These are phyloP conservation scores for Claviceps arundinis DNA, from an alignment of 2,329 filamentous ascomycete species.

Conservation along the genomic window DNA sequence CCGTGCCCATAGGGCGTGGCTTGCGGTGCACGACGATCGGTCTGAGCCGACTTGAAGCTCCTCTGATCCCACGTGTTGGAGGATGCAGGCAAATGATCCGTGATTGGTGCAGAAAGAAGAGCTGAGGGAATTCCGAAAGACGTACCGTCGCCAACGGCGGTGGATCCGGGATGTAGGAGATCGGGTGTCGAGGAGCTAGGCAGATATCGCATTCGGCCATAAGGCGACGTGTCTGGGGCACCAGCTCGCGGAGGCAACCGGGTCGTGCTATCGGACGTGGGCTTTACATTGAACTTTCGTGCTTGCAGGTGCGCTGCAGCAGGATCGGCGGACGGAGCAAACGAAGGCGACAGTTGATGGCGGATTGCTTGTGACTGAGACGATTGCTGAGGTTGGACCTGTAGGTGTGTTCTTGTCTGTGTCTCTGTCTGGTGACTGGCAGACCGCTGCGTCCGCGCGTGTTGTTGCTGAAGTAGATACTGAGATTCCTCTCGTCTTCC, in stretches of 20 bases:
- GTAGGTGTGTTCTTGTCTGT: neutral
- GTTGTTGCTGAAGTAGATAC: slow-evolving; percentile 13
- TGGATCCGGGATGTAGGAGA: slow-evolving; percentile 29
- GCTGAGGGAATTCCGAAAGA: slow-evolving; percentile 31
- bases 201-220: slow-evolving; percentile 27
- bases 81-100: slow-evolving; percentile 27
- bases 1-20: slow-evolving; percentile 8
- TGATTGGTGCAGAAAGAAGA: slow-evolving; percentile 33
- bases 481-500: slow-evolving; percentile 11
- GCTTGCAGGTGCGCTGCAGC: slow-evolving; percentile 13
- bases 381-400: too few species aligned
- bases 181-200: slow-evolving; percentile 24
- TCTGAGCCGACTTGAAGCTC: neutral
- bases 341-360: slow-evolving; percentile 35
- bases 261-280: slow-evolving; percentile 31
- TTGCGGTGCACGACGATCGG: neutral
- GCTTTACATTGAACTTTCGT: slow-evolving; percentile 29
- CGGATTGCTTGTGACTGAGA: slow-evolving; percentile 18
- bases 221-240: slow-evolving; percentile 34
- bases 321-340: slow-evolving; percentile 30
- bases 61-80: slow-evolving; percentile 31
- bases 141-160: slow-evolving; percentile 14
- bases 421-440: slow-evolving; percentile 27
- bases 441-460: slow-evolving; percentile 15
- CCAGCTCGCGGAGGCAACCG: slow-evolving; percentile 27